Base-by-base conservation (phyloP, 192 early-diverging fungal genomes). In the Coemansia sp. region DNA sequence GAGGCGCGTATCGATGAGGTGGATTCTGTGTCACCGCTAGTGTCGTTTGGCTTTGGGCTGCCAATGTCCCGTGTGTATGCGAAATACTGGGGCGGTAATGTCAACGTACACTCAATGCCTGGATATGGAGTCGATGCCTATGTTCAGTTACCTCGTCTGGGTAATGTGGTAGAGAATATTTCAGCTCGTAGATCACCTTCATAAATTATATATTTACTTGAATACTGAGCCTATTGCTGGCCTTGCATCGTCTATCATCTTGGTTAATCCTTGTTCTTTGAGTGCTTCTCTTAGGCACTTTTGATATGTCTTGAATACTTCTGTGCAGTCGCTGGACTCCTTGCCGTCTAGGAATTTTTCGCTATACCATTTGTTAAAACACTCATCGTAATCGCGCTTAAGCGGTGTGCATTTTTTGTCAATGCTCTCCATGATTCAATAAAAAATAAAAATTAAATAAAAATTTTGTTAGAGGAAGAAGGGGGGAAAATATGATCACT, bases 341-440 rank as follows among this genome's bases (percentile, higher is more conserved):
- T 93, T 89, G 35, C 96, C 95, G 63, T 94, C 91, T n/a, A 98
- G 78, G 67, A 95, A 95, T 80, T 93, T 92, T 75, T 95, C 93
- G 44, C 94, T 89, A 75, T 98, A 98, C 96, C 96, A 98, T 65
- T 91, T 90, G 73, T 95, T 95, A 72, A 98, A 98, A 73, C 96
- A 98, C 30, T 73, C 79, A 44, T 98, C 94, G 68, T 96, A 98
- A 68, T 93, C 84, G 70, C 91, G 87, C 85, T 94, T 95, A 37
- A 94, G 82, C 43, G 87, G 82, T 23, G 91, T 92, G 71, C 93
- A 94, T 66, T 94, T 84, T 62, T 79, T 71, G 46, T 90, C 89
- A 59, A 83, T 73, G 53, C 80, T 83, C 16, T 83, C 80, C 80
- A 83, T 83, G 53, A 37, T 38, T 46, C 43, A 42, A 6, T 60